Conservation (phyloP, 1,284 basidiomycete species). For the Moniliophthora roreri region DNA sequence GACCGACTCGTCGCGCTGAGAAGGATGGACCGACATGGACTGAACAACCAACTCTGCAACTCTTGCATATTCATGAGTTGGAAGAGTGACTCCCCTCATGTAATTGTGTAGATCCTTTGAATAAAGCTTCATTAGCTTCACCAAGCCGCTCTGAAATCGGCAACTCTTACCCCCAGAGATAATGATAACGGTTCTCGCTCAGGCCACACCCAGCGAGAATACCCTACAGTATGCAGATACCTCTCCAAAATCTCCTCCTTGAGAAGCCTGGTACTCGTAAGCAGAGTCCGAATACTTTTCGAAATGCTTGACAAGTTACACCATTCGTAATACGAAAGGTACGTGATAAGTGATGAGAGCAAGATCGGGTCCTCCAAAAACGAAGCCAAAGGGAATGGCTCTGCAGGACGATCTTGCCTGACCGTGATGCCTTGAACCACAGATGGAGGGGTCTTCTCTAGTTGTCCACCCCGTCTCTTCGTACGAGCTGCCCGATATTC, state of each 20-base stretch:
- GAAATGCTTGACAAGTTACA: slow-evolving; percentile 53
- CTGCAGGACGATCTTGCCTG: slow-evolving; percentile 26
- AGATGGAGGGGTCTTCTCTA: slow-evolving; percentile 34
- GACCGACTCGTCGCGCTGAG: slow-evolving; percentile 36
- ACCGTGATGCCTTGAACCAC: slow-evolving; percentile 17
- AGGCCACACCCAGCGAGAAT: slow-evolving; percentile 60
- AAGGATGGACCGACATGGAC: slow-evolving; percentile 37
- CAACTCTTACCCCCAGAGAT: slow-evolving; percentile 39
- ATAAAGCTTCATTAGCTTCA: neutral
- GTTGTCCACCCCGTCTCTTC: slow-evolving; percentile 36
- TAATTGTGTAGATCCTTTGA: slow-evolving; percentile 72
- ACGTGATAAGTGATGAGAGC: slow-evolving; percentile 50
- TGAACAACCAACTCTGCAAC: slow-evolving; percentile 56
- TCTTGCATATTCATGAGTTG: slow-evolving; percentile 66
- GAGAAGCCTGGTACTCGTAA: slow-evolving; percentile 50
- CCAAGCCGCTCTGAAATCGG: neutral
- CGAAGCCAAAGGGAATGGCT: slow-evolving; percentile 41
- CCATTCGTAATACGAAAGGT: slow-evolving; percentile 69
- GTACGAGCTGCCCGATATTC: slow-evolving; percentile 33
- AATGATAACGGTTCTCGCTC: slow-evolving; percentile 63
- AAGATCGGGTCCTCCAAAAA: slow-evolving; percentile 53
- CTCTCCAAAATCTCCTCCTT: slow-evolving; percentile 66
- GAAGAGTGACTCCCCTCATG: slow-evolving; percentile 73
- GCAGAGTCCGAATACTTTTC: slow-evolving; percentile 46
- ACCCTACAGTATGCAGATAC: slow-evolving; percentile 68